phyloP scores from a whole-genome alignment of 257 asterid species.

The Euphrasia confusa region DNA sequence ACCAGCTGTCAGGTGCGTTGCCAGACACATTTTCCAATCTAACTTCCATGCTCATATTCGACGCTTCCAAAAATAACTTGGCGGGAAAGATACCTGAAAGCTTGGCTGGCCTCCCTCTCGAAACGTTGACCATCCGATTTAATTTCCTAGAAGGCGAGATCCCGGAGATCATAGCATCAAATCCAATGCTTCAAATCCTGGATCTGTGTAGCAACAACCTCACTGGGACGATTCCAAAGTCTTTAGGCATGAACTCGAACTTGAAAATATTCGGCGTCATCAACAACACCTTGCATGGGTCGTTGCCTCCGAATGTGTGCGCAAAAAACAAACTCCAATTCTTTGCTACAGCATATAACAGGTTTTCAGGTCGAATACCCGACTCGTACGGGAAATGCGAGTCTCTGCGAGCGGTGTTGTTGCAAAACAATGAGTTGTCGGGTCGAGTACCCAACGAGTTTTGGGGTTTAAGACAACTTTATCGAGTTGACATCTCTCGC shows the following conservation, averaged over 20 bases:
- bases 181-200: constrained; percentile 9
- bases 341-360: constrained; percentile 18
- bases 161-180: constrained; percentile 23
- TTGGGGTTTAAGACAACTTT: constrained; percentile 22
- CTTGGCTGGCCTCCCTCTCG: constrained; percentile 22
- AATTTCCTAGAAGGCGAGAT: constrained; percentile 24
- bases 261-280: constrained; percentile 22
- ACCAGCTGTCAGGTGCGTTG: constrained; percentile 23
- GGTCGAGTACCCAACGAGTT: constrained; percentile 24
- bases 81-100: constrained; percentile 22
- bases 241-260: constrained; percentile 23
- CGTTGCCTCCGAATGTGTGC: constrained; percentile 24
- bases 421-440: constrained; percentile 21
- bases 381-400: constrained; percentile 20
- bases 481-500: constrained; percentile 23
- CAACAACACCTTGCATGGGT: constrained; percentile 23
- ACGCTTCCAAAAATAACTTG: constrained; percentile 23
- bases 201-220: constrained; percentile 24
- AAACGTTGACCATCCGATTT: constrained; percentile 16
- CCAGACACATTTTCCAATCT: constrained; percentile 24
- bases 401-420: constrained; percentile 7
- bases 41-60: constrained; percentile 20
- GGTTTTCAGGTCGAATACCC: constrained; percentile 22
- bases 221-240: constrained; percentile 20
- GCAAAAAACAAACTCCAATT: constrained; percentile 18